Base-by-base conservation (phyloP, 495 filamentous ascomycete genomes). In the Achaetomiella virescens region DNA sequence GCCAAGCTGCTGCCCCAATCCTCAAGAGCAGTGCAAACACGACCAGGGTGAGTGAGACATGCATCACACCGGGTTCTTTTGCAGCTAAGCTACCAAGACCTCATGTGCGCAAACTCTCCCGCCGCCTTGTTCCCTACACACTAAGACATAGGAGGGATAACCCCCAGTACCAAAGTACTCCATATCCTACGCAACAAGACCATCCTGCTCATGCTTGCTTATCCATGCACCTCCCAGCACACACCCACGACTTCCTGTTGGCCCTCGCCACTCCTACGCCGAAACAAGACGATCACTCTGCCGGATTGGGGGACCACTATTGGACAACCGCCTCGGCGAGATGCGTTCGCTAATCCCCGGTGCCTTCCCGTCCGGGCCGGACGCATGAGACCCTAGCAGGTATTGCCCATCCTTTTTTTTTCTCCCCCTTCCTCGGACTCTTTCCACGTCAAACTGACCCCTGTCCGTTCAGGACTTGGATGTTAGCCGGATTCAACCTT, bases 401-500 rank as follows among this genome's bases (percentile, higher is more conserved):
- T 38, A 25, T 20, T 22, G 48, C 33, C 42, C 47, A 29, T 6
- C 37, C 48, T 37, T 27, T n/a, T 35, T 21, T 21, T 37, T 20
- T 11, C 52, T 14, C 14, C 4, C 42, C 27, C n/a, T 33, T 20
- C 15, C 15, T 44, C 50, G 48, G 48, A 21, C 6, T 24, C 24
- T 29, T 35, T 29, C 21, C 41, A 18, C 35, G 27, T 31, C 29
- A 35, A 10, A n/a, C 46, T 37, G 12, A 45, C 46, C 57, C 35
- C 41, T 24, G 31, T 5, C 27, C 31, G 47, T 49, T 48, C 57
- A 67, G 24, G 57, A 29, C 31, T 68, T 66, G 12, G 53, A 60
- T 2, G 64, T 73, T 64, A 96, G 71, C 61, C 89, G 55, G 67
- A 63, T 78, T 97, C 91, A 56, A 84, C 81, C 81, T 84, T 91